Evolutionary conservation across 176 grass and related monocot species (phyloP).

Genomic region (Bothriochloa decipiens): DNA sequence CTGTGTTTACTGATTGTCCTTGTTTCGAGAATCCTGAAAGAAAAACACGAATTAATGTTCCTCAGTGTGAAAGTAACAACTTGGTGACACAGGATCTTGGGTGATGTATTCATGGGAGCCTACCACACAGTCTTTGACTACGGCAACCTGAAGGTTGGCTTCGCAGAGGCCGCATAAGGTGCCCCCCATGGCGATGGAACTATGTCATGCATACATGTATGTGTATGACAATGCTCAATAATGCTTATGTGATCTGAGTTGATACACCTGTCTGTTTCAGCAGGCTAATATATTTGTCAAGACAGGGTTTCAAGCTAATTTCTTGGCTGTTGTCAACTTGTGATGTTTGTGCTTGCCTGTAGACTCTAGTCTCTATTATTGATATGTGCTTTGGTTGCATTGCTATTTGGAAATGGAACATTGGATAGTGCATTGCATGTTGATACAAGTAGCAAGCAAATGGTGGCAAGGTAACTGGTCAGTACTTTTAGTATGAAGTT

Average conservation of each 20-base stretch:
- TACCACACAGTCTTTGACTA: constrained; percentile 97
- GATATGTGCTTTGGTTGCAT: not conserved
- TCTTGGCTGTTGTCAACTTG: not conserved
- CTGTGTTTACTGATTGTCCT: not conserved
- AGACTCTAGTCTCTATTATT: too few species aligned
- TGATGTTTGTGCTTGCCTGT: not conserved
- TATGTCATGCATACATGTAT: constrained; percentile 14
- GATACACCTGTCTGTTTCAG: constrained; percentile 13
- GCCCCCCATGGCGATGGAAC: not conserved
- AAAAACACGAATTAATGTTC: not conserved
- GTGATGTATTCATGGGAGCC: constrained; percentile 92
- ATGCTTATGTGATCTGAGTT: constrained; percentile 30
- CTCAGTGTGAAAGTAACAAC: not conserved
- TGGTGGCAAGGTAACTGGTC: not conserved
- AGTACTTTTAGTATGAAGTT: not conserved
- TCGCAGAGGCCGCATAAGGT: constrained; percentile 67
- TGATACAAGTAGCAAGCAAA: not conserved
- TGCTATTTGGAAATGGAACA: not conserved
- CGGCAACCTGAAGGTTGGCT: constrained; percentile 79
- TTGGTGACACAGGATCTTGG: constrained; percentile 67
- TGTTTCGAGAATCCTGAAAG: not conserved
- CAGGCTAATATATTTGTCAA: constrained; percentile 20
- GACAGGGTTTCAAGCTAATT: not conserved
- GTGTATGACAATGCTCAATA: constrained; percentile 30
- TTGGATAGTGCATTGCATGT: not conserved